These are phyloP conservation scores for Albizia julibrissin DNA, from an alignment of 306 rosid species.

Conservation along the genomic window DNA sequence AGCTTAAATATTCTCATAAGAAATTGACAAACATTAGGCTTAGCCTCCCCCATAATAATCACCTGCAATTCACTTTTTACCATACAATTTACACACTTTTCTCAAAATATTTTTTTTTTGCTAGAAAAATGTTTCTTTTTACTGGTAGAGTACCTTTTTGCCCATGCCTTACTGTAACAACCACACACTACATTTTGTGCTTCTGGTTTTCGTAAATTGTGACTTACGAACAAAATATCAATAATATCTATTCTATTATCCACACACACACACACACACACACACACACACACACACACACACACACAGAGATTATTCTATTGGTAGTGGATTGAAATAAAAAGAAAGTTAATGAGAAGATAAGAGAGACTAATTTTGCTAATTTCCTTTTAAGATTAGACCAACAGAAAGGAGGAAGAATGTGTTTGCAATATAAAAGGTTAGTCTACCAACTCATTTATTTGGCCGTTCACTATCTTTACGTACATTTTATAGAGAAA, in stretches of 20 bases:
- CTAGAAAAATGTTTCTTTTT: too few species aligned
- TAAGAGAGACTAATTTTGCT: neutral
- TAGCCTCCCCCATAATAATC: neutral
- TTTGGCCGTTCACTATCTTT: neutral
- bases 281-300: too few species aligned
- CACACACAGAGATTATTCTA: neutral
- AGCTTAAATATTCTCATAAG: neutral
- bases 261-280: too few species aligned
- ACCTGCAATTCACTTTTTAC: neutral
- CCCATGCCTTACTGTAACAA: neutral
- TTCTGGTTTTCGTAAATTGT: neutral
- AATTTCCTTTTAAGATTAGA: slow-evolving; percentile 29
- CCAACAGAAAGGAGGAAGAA: slow-evolving; percentile 12
- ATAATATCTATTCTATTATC: too few species aligned
- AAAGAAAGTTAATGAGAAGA: neutral
- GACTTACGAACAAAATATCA: neutral
- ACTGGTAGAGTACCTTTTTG: neutral
- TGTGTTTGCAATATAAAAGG: slow-evolving; percentile 16
- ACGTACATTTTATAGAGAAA: neutral
- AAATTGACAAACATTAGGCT: neutral
- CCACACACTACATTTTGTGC: neutral
- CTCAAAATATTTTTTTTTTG: neutral
- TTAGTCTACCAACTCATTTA: slow-evolving; percentile 14
- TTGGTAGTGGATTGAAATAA: neutral
- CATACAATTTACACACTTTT: neutral